Conservation (phyloP, 176 grass and related monocot species). For the Otatea glauca region DNA sequence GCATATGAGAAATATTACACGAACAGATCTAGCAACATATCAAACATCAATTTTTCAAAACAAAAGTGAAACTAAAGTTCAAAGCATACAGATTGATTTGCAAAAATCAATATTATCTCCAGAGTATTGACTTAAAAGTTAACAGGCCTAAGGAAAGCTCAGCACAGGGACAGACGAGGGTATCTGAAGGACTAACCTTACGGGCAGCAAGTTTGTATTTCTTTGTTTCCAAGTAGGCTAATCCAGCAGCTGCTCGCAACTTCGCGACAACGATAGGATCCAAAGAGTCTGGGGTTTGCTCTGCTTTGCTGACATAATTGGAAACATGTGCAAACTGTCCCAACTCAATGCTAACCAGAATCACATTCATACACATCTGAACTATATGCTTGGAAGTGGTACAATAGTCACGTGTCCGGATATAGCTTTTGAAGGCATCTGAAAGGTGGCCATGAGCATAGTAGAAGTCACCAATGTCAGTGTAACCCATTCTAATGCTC, state of each 20-base stretch:
- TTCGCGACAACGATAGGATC: conserved; percentile 62
- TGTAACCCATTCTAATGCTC: conserved; percentile 99
- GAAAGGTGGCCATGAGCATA: conserved; percentile 83
- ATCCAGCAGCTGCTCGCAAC: conserved; percentile 79
- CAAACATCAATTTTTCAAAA: neutral
- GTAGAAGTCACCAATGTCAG: conserved; percentile 92
- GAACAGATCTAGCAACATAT: conserved; percentile 17
- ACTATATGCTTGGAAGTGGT: conserved; percentile 97
- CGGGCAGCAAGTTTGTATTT: conserved; percentile 96
- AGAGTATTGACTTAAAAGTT: neutral
- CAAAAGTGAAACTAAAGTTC: neutral
- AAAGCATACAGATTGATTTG: conserved; percentile 5
- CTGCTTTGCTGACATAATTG: conserved; percentile 95
- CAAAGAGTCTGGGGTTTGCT: conserved; percentile 70
- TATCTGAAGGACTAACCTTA: conserved; percentile 62
- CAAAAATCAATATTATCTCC: neutral
- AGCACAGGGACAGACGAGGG: neutral
- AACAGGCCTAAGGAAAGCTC: neutral
- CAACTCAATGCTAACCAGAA: conserved; percentile 90
- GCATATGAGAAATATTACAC: neutral
- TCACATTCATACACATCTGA: conserved; percentile 98
- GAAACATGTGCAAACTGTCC: conserved; percentile 82
- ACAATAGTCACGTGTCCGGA: conserved; percentile 95
- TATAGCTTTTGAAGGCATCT: conserved; percentile 94
- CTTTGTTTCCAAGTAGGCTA: conserved; percentile 83